These are phyloP conservation scores for Stereocaulon alpinum DNA, from an alignment of 495 filamentous ascomycete genomes.

Conservation along the genomic window DNA sequence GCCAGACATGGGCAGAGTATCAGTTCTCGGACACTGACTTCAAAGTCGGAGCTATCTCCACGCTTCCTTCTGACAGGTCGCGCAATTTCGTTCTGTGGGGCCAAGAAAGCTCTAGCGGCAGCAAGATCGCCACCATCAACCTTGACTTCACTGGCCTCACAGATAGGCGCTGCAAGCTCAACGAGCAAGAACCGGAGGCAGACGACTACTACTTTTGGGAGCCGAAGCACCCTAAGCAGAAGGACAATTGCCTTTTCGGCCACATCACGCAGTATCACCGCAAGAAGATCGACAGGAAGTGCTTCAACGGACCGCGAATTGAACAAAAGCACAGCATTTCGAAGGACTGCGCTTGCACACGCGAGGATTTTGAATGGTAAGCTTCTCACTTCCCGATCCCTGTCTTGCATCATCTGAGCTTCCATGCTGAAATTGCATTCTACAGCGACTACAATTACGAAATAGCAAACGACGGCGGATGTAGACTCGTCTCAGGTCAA, in stretches of 20 bases:
- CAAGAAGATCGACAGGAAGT: constrained; percentile 62
- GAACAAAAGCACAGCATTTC: constrained; percentile 54
- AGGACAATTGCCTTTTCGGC: constrained; percentile 80
- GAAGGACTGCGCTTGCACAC: constrained; percentile 69
- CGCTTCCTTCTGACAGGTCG: constrained; percentile 78
- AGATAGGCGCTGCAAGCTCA: constrained; percentile 54
- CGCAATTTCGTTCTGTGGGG: constrained; percentile 89
- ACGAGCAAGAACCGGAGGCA: constrained; percentile 47
- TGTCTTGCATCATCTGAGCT: neutral
- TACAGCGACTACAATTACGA: constrained; percentile 89
- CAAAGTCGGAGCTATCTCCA: constrained; percentile 65
- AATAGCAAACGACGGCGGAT: constrained; percentile 61
- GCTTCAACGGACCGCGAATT: constrained; percentile 66
- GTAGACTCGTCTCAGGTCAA: constrained; percentile 61
- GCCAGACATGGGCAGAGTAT: constrained; percentile 62
- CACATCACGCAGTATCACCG: constrained; percentile 83
- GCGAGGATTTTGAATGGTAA: constrained; percentile 90
- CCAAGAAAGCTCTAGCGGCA: constrained; percentile 34
- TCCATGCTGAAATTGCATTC: constrained; percentile 19
- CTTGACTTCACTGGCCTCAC: constrained; percentile 78
- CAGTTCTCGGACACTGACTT: constrained; percentile 62
- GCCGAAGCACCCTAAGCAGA: constrained; percentile 65
- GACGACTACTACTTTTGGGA: constrained; percentile 72
- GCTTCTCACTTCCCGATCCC: constrained; percentile 15
- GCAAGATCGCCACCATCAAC: constrained; percentile 54